Evolutionary conservation across 2,329 filamentous ascomycete genomes (phyloP), one percentile per base, ranked within the genome.

Genomic region (Ustilaginoidea virens): DNA sequence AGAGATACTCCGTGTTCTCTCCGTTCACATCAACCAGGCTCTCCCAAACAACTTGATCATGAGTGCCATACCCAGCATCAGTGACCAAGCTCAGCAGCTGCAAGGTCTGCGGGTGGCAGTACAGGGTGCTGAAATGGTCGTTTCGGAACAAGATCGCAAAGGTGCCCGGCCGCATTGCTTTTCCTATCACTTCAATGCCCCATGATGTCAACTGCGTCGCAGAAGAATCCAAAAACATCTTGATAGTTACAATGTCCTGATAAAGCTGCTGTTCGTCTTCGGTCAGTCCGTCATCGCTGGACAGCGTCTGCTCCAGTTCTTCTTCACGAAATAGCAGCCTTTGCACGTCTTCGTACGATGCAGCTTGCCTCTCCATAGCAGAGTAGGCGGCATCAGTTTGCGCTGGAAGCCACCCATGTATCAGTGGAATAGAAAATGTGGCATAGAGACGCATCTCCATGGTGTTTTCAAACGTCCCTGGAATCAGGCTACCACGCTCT

Each of bases 21-120:
- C 90, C 90, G 29, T 76, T 90, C 14, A 93, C 76, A 42, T 96
- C 87, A 1, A 80, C 77, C 2, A 98, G 62, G 7, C 79, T 90
- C 53, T 98, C 90, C 90, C 90, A 98, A 0, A 98, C 82, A 9
- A 98, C 74, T 48, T 96, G 87, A 11, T 85, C 78, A 41, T 94
- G 83, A 7, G 66, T 69, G 8, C 79, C 75, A 45, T 92, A 98
- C 1, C 90, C 90, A 16, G 83, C 80, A 47, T 98, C 90, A 0
- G 90, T 96, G 10, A 98, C 85, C 3, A 98, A 59, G 0, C 80
- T 83, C 37, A 87, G 69, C 1, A 96, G 63, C 39, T 80, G 68
- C 23, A 72, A 63, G 1, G 76, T 82, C 25, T 74, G 60, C 0
- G 87, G 83, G 42, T 96, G 83, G 35, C 86, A 82, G 53, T 92